Conservation (phyloP, 495 filamentous ascomycete species). For the Neurospora hispaniola region DNA sequence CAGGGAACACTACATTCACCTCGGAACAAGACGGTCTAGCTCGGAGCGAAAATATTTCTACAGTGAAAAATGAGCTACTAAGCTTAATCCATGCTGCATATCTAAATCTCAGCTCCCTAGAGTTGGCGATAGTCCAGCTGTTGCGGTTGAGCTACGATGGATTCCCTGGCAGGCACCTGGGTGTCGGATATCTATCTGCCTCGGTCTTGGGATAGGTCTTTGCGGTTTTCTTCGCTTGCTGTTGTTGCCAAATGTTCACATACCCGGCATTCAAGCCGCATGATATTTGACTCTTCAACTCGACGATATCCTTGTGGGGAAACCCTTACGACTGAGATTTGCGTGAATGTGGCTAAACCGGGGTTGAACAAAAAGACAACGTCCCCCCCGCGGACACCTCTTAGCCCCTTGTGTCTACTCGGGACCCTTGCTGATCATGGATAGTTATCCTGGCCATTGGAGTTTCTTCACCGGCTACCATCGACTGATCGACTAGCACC, state of each 20-base stretch:
- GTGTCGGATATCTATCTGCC: not conserved
- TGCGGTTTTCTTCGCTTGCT: not conserved
- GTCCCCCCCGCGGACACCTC: conserved; percentile 9
- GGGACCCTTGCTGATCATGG: conserved; percentile 16
- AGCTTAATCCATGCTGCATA: not conserved
- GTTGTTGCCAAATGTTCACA: not conserved
- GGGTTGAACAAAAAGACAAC: conserved; percentile 7
- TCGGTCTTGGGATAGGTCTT: not conserved
- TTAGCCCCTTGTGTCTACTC: conserved; percentile 9
- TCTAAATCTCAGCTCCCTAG: not conserved
- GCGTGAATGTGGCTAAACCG: not conserved
- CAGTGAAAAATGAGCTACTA: not conserved
- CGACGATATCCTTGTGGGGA: not conserved
- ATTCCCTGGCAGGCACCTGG: not conserved
- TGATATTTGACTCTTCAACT: not conserved
- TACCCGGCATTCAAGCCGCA: not conserved
- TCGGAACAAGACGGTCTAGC: not conserved
- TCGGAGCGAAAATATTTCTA: not conserved
- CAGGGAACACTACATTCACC: not conserved
- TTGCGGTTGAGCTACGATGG: not conserved
- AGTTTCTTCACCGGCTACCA: conserved; percentile 7
- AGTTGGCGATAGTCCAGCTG: not conserved
- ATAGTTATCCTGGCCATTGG: conserved; percentile 10
- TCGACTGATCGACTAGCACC: conserved; percentile 22
- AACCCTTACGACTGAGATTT: not conserved